Evolutionary conservation across 1,139 yeast genomes (phyloP).

Genomic region (Yamadazyma jaroonii): DNA sequence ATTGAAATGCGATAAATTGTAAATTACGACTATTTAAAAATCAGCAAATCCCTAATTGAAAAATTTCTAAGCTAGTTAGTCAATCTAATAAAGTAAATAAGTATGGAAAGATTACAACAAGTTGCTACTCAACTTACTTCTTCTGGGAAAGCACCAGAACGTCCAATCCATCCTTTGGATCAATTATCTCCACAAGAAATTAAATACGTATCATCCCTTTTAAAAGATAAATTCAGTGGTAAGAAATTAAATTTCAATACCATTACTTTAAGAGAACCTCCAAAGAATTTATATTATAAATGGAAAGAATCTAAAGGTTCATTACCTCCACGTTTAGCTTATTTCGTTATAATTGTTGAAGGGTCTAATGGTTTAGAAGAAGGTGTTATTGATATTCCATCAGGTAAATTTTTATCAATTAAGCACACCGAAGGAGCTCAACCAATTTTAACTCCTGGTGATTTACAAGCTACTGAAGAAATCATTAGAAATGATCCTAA

Average conservation of each 20-base stretch:
- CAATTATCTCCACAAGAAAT: constrained; percentile 63
- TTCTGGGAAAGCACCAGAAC: constrained; percentile 49
- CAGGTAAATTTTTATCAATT: constrained; percentile 45
- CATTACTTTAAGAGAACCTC: constrained; percentile 68
- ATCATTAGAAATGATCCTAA: constrained; percentile 64
- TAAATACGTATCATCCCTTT: constrained; percentile 29
- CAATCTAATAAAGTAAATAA: too few species aligned
- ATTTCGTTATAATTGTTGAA: constrained; percentile 59
- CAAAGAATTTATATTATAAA: constrained; percentile 55
- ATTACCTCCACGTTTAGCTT: constrained; percentile 64
- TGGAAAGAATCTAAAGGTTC: constrained; percentile 69
- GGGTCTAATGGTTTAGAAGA: constrained; percentile 65
- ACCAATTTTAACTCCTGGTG: constrained; percentile 73
- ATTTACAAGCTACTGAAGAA: constrained; percentile 60
- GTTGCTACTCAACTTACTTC: constrained; percentile 64
- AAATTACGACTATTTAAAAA: too few species aligned
- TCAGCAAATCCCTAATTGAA: too few species aligned
- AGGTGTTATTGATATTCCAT: constrained; percentile 60
- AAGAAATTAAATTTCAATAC: constrained; percentile 59
- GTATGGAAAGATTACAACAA: constrained; percentile 67
- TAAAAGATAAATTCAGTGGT: constrained; percentile 39
- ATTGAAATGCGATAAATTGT: neutral
- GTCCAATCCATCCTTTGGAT: constrained; percentile 68
- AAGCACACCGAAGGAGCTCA: constrained; percentile 58
- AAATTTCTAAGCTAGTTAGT: too few species aligned